Base-by-base conservation (phyloP, 2,329 filamentous ascomycete species). In the Colletotrichum tanaceti region DNA sequence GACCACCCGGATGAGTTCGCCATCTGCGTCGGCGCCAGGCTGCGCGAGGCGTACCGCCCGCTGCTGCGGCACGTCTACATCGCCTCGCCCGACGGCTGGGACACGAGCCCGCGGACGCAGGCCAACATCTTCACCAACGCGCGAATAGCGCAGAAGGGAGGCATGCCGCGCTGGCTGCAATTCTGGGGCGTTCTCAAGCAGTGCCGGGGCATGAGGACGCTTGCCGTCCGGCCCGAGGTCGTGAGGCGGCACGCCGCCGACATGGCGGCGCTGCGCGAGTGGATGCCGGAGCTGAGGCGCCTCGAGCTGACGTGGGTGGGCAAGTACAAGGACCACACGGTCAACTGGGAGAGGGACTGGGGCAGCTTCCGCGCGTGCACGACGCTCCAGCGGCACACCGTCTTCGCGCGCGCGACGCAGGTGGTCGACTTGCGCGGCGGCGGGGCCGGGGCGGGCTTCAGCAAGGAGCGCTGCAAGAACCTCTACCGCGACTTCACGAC, bases 121-220 rank as follows among this genome's bases (percentile, higher is more conserved):
- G 20, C 24, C 39, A 64, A 68, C 5, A 0, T 49, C 16, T 35
- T 58, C 14, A 53, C 35, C 2, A n/a, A 13, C 49, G 1, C 18
- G 13, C 1, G 32, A 22, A 5, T 44, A 24, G 4, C 5, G 24
- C 7, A 5, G 11, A n/a, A 18, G 35, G 49, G 16, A 28, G 10
- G 18, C 28, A 62, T 63, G 28, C 58, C 49, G 58, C 50, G 67
- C 14, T 68, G 65, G 65, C 35, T 28, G 14, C 60, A 68, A 54
- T 68, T 68, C 55, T 68, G 65, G 65, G 62, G 55, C 18, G 62
- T 60, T 32, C 39, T 68, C 22, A 58, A 64, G 11, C 65, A 68
- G 61, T 68, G 65, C 54, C 18, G 16, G 2, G 61, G 47, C 14
- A 18, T 68, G 53, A 20, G 54, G 22, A 44, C 43, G 5, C 54